Percentiles rank a stretch among this genome's conserved stretches.
Conservation (phyloP, 208 protist species). For the Naegleria fowleri region DNA sequence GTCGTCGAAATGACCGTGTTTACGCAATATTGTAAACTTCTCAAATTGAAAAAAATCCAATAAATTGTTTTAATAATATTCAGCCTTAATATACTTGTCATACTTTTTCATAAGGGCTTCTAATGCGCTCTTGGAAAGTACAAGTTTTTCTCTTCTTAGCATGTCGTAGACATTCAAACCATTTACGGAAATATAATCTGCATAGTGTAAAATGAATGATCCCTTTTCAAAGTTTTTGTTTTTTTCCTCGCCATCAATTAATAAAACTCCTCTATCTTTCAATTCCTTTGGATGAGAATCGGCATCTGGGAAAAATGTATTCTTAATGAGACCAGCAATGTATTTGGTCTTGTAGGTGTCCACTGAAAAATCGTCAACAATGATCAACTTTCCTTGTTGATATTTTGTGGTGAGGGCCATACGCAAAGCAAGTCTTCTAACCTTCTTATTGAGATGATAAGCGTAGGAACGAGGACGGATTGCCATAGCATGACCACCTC, state of each 20-base stretch:
- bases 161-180: conserved; percentile 28
- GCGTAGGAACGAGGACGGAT: neutral
- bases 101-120: neutral
- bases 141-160: conserved; percentile 2
- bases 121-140: neutral
- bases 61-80: conserved; percentile 1
- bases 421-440: conserved; percentile 6
- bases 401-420: conserved; percentile 28
- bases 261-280: neutral
- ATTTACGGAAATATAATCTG: neutral
- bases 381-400: conserved; percentile 20
- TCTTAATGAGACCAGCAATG: neutral
- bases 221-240: neutral
- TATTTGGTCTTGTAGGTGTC: neutral
- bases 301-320: neutral
- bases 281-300: neutral
- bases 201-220: neutral
- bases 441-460: neutral
- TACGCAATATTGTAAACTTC: too few species aligned
- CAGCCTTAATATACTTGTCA: neutral
- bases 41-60: too few species aligned
- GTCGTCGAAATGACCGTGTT: too few species aligned
- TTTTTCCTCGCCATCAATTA: neutral
- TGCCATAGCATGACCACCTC: neutral
- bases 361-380: conserved; percentile 16